A percentile compares a stretch with the other conserved stretches of the same genome.
These are phyloP conservation scores for Botrytis squamosa DNA, from an alignment of 2,329 filamentous ascomycete species.

Conservation along the genomic window DNA sequence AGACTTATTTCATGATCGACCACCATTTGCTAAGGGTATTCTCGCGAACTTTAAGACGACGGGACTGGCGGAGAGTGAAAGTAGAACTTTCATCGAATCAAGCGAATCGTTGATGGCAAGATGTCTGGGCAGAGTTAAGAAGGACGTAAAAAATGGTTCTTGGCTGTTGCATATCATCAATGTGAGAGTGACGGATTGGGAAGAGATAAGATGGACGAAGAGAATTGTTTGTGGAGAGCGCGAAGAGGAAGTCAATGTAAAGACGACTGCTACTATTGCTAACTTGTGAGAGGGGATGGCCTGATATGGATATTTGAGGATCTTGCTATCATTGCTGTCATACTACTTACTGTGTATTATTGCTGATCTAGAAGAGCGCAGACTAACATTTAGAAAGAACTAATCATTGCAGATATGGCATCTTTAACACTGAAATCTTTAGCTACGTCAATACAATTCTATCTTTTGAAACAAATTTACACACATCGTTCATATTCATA, in stretches of 20 bases:
- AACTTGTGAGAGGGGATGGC: constrained; percentile 19
- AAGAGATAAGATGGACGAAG: constrained; percentile 52
- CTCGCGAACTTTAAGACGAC: constrained; percentile 49
- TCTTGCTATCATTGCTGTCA: constrained; percentile 33
- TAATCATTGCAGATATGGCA: constrained; percentile 15
- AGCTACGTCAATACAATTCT: background rate
- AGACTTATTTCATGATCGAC: constrained; percentile 59
- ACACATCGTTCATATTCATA: background rate
- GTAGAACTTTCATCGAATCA: constrained; percentile 43
- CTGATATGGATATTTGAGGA: constrained; percentile 12
- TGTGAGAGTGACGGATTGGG: constrained; percentile 53
- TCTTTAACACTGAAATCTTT: background rate
- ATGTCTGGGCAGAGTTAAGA: constrained; percentile 49
- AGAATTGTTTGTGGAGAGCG: constrained; percentile 42
- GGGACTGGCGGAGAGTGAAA: constrained; percentile 48
- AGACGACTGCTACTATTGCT: background rate
- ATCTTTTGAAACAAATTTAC: background rate
- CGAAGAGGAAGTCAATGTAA: constrained; percentile 22
- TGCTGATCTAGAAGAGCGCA: constrained; percentile 19
- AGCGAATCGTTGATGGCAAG: constrained; percentile 44
- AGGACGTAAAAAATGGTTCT: constrained; percentile 41
- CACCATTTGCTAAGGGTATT: constrained; percentile 51
- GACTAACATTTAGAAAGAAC: constrained; percentile 33
- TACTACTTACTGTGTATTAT: constrained; percentile 17
- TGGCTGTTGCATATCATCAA: constrained; percentile 48